Evolutionary conservation across 1,139 yeast species (phyloP), one percentile per base, ranked within the genome.

Genomic region (Williopsis jadinii): DNA sequence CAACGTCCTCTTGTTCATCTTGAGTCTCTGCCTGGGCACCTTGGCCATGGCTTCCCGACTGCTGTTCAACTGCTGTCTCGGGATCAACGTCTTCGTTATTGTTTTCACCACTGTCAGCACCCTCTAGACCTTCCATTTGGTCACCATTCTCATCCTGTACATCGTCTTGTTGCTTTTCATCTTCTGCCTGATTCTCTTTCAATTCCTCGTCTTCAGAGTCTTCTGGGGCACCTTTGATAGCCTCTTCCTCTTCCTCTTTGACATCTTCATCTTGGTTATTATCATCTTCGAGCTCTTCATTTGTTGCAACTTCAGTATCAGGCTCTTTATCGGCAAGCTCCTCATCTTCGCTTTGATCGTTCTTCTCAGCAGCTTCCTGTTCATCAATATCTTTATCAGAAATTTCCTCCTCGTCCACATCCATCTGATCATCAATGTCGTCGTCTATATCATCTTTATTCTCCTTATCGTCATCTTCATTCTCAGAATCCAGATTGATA

Each of bases 21-120:
- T 70, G 60, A 27, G 75, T 80, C 50, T 76, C 80, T 24, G 81
- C 73, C 49, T 84, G 90, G 9, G 87, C 80, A 40, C 95, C 96
- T 48, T 81, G 81, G 2, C 90, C 84, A 52, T 76, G 73, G 30
- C 76, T 72, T 36, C 95, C 94, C 12, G 80, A 65, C 42, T 80
- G 75, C 55, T 84, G 88, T 52, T 83, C 78, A 11, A 81, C 82
- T 11, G 92, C 80, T 12, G 84, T 73, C 30, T 81, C 85, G 41
- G 67, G 70, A 44, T 80, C 81, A 36, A 72, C 66, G 29, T 73
- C 72, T 14, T 75, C 78, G 19, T 35, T 69, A 19, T 73, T 71
- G 13, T 71, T 74, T n/a, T 73, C 74, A 14, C 67, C 70, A 30
- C 67, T 70, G 37, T 77, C 82, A 14, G 68, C 50, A 34, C 71